Conservation (phyloP, 106 monocot species). For the Platanthera zijinensis region DNA sequence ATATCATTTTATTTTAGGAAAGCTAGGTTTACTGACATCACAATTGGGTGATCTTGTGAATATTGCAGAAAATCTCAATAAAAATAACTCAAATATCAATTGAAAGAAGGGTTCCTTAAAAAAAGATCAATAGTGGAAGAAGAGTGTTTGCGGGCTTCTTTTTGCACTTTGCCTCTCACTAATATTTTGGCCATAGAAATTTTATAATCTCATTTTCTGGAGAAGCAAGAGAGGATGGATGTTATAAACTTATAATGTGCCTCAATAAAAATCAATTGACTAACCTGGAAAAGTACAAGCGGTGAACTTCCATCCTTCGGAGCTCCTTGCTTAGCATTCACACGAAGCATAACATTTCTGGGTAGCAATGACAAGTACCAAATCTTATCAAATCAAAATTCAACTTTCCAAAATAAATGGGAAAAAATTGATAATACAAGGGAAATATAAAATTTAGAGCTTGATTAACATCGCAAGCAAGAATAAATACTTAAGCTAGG, state of each 20-base stretch:
- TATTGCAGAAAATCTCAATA: background rate
- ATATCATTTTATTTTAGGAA: background rate
- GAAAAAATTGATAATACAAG: background rate
- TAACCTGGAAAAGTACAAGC: constrained; percentile 75
- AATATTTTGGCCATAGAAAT: background rate
- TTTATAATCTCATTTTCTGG: background rate
- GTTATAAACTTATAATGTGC: too few relatives aligned
- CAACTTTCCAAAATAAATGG: background rate
- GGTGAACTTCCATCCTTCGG: constrained; percentile 91
- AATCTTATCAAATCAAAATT: background rate
- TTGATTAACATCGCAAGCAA: background rate
- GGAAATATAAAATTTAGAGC: background rate
- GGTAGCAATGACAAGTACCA: constrained; percentile 7
- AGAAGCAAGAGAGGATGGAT: background rate
- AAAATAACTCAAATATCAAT: too few relatives aligned
- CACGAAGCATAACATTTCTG: constrained; percentile 93
- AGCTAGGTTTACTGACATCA: background rate
- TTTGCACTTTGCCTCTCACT: background rate
- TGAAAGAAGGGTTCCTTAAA: too few relatives aligned
- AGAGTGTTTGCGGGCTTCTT: too few relatives aligned
- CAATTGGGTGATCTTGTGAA: background rate
- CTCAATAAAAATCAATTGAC: background rate
- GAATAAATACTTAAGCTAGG: background rate
- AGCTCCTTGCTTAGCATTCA: constrained; percentile 88
- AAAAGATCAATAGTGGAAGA: too few relatives aligned